Percentiles rank a stretch among this genome's conserved stretches.
Conservation (phyloP, 768 basidiomycete genomes). For the Xanthoconium stramineum region DNA sequence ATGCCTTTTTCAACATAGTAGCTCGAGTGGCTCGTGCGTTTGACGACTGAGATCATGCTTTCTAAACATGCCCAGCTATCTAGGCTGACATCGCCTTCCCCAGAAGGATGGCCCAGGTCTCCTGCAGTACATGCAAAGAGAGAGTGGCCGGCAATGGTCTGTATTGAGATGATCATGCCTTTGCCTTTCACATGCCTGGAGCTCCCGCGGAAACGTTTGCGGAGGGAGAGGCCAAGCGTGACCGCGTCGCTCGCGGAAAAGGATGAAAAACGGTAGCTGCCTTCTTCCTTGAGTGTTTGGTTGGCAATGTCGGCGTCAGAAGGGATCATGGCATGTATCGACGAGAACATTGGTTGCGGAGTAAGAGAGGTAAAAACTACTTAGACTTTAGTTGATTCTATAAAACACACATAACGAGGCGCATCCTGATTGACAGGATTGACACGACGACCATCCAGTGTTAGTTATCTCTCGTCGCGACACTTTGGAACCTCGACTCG, state of each 20-base stretch:
- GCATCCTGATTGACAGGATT: too few relatives aligned
- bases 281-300: constrained; percentile 69
- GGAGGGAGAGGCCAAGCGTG: constrained; percentile 72
- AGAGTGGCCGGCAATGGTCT: constrained; percentile 73
- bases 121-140: constrained; percentile 84
- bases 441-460: neutral
- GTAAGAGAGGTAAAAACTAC: constrained; percentile 5
- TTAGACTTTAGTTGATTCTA: neutral
- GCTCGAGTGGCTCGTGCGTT: constrained; percentile 78
- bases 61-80: constrained; percentile 80
- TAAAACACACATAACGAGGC: neutral
- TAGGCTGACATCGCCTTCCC: constrained; percentile 71
- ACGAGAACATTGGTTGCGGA: constrained; percentile 52
- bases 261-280: constrained; percentile 62
- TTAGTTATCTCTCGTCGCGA: too few relatives aligned
- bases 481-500: too few relatives aligned
- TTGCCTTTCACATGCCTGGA: constrained; percentile 72
- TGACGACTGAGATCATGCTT: constrained; percentile 76
- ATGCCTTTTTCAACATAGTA: constrained; percentile 87
- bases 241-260: constrained; percentile 79
- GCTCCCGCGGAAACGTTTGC: constrained; percentile 78
- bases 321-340: constrained; percentile 59
- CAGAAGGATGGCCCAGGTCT: constrained; percentile 64
- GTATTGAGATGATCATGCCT: constrained; percentile 78
- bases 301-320: constrained; percentile 72